Conservation (phyloP, 805 yeast genomes). For the Ogataea paraovalis region DNA sequence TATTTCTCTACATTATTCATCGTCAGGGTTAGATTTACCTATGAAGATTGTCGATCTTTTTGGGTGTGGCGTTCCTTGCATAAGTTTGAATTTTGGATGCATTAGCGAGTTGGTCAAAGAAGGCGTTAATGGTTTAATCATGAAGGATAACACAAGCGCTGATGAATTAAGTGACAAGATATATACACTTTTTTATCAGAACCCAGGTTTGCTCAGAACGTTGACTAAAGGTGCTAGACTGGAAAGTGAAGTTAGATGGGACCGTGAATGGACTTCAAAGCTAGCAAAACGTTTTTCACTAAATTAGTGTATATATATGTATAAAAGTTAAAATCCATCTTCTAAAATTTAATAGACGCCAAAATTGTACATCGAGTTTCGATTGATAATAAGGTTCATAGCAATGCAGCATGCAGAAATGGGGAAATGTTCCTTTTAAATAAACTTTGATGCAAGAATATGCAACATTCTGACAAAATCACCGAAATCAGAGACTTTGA, state of each 20-base stretch:
- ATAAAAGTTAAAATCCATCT: too few species aligned
- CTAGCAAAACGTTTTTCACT: constrained; percentile 37
- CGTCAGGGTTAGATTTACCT: constrained; percentile 92
- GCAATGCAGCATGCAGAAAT: too few species aligned
- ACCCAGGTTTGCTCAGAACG: constrained; percentile 24
- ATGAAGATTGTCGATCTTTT: constrained; percentile 96
- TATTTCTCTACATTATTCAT: constrained; percentile 83
- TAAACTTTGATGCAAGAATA: too few species aligned
- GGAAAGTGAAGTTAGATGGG: constrained; percentile 76
- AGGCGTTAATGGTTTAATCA: constrained; percentile 64
- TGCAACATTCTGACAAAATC: too few species aligned
- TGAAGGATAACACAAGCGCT: constrained; percentile 34
- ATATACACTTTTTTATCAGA: constrained; percentile 29
- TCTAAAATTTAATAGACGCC: too few species aligned
- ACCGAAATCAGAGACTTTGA: too few species aligned
- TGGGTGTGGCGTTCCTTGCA: constrained; percentile 93
- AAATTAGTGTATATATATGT: too few species aligned
- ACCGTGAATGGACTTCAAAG: constrained; percentile 60
- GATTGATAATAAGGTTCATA: background rate
- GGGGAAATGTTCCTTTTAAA: too few species aligned
- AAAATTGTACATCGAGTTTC: too few species aligned
- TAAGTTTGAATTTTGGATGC: constrained; percentile 73
- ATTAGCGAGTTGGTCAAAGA: constrained; percentile 71
- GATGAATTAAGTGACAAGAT: constrained; percentile 40
- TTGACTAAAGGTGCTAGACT: constrained; percentile 64